A percentile compares a stretch with the other conserved stretches of the same genome.
These are phyloP conservation scores for Teunomyces atbi DNA, from an alignment of 805 yeast genomes.

Conservation along the genomic window DNA sequence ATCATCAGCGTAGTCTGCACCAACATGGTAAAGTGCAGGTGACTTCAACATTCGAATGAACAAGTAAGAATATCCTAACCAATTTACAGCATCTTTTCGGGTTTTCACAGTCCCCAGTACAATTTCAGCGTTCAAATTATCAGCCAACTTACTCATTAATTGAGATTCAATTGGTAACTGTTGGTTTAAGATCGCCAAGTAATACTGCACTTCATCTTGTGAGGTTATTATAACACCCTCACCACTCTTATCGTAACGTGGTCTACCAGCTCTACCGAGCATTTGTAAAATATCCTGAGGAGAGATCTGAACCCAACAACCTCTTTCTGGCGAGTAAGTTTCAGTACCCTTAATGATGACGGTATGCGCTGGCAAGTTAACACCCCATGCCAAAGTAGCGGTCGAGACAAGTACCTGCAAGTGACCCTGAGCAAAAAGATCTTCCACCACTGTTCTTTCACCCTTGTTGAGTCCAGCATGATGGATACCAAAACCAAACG, in stretches of 20 bases:
- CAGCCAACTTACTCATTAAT: conserved; percentile 66
- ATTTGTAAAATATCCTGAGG: conserved; percentile 95
- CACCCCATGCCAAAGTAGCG: conserved; percentile 97
- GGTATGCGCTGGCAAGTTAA: conserved; percentile 91
- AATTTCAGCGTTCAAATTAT: conserved; percentile 82
- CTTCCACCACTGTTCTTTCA: conserved; percentile 80
- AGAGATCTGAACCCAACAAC: conserved; percentile 86
- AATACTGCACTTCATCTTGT: conserved; percentile 81
- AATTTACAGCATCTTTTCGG: conserved; percentile 65
- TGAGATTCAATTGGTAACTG: conserved; percentile 93
- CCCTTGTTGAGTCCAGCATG: conserved; percentile 81
- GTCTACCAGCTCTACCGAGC: conserved; percentile 99
- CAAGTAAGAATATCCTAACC: conserved; percentile 80
- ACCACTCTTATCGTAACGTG: conserved; percentile 87
- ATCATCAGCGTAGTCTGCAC: conserved; percentile 52
- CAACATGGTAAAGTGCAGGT: conserved; percentile 74
- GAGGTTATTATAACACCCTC: conserved; percentile 92
- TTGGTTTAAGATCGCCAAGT: conserved; percentile 85
- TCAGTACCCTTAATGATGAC: conserved; percentile 93
- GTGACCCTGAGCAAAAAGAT: conserved; percentile 83
- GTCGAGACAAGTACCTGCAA: conserved; percentile 84
- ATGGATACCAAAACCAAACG: conserved; percentile 81
- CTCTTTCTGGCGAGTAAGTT: conserved; percentile 86
- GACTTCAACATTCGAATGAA: conserved; percentile 74
- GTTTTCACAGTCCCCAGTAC: conserved; percentile 65